Evolutionary conservation across 2,329 filamentous ascomycete species (phyloP).

Genomic region (Diaporthe citri): DNA sequence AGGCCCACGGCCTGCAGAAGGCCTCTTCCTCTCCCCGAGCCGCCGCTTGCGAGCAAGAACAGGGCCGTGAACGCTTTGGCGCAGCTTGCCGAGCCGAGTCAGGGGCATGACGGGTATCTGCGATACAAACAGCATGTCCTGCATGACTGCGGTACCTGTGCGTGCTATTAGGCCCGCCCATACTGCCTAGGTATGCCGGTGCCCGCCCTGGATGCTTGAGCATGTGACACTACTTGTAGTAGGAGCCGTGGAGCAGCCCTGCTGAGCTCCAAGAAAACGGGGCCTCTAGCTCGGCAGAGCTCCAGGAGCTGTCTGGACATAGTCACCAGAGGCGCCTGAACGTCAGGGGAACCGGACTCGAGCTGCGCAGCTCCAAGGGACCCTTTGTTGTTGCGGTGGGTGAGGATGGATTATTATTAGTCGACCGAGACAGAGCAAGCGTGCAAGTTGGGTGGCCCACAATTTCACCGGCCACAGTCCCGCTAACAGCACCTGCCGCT

Average conservation of each 20-base stretch:
- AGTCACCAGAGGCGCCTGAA: background rate
- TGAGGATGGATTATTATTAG: background rate
- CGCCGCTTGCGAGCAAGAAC: background rate
- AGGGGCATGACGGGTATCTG: conserved; percentile 4
- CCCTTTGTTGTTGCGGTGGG: background rate
- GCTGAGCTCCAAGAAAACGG: background rate
- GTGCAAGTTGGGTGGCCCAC: background rate
- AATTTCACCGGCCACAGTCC: background rate
- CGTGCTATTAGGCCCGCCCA: background rate
- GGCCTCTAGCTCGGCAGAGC: conserved; percentile 1
- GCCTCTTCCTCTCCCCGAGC: background rate
- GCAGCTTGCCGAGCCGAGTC: background rate
- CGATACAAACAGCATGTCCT: background rate
- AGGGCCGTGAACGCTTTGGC: background rate
- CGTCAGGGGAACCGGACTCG: conserved; percentile 1
- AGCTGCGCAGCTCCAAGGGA: background rate
- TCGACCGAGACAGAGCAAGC: background rate
- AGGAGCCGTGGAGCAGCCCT: too few relatives aligned
- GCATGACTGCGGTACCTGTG: background rate
- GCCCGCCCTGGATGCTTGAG: background rate
- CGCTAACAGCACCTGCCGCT: background rate
- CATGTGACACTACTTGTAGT: background rate
- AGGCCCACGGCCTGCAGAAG: background rate
- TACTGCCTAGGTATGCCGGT: background rate
- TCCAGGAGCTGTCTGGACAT: background rate